A percentile compares a stretch with the other conserved stretches of the same genome.
phyloP scores from a whole-genome alignment of 75 land plant species.

The Pseudotsuga menziesii region DNA sequence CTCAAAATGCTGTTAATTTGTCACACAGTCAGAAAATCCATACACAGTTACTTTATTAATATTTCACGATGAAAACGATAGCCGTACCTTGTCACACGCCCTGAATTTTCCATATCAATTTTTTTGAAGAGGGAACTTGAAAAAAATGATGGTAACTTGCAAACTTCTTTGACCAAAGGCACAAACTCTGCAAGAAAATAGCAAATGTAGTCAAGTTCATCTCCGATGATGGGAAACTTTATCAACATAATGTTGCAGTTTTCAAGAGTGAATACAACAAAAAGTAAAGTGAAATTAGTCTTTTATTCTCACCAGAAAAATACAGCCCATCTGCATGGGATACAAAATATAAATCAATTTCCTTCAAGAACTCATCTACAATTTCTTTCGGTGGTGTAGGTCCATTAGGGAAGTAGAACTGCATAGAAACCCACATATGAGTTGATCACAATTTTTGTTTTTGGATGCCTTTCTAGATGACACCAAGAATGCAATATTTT shows the following conservation, averaged over 20 bases:
- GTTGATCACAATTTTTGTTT: no score
- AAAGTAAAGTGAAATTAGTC: background rate
- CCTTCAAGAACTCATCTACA: conserved; percentile 24
- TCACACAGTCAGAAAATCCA: no score
- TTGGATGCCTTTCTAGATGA: no score
- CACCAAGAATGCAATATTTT: no score
- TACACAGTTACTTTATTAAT: background rate
- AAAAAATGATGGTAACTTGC: conserved; percentile 48
- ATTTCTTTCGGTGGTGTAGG: conserved; percentile 40
- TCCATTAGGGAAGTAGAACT: conserved; percentile 50
- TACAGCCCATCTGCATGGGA: conserved; percentile 39
- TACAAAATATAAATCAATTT: conserved; percentile 30
- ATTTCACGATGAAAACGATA: background rate
- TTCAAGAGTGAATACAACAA: background rate
- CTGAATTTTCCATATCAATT: conserved; percentile 28
- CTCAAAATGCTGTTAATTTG: no score
- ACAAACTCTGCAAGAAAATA: conserved; percentile 25
- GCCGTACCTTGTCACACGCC: conserved; percentile 31
- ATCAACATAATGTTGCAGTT: background rate
- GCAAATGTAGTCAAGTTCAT: no score
- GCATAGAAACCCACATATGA: background rate
- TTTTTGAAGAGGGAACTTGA: conserved; percentile 39
- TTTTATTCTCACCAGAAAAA: conserved; percentile 17
- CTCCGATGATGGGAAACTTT: background rate
- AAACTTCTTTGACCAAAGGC: conserved; percentile 35